phyloP scores from a whole-genome alignment of 345 rosid genomes.

The Passiflora organensis region DNA sequence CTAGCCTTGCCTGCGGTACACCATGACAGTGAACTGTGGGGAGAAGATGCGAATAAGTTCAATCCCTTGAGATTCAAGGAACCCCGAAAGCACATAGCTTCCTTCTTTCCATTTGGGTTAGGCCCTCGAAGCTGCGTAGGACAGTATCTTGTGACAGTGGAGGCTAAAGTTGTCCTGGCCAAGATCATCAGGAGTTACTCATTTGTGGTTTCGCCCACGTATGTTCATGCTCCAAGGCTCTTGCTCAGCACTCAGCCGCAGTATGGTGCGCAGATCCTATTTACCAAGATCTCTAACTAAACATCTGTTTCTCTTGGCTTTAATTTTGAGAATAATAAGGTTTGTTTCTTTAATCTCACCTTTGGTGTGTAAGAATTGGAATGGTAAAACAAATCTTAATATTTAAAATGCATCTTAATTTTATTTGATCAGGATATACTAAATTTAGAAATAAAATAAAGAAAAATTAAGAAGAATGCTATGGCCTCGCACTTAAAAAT shows the following conservation, averaged over 20 bases:
- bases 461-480: no score
- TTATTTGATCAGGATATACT: no score
- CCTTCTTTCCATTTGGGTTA: constrained; percentile 49
- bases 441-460: no score
- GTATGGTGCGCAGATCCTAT: constrained; percentile 59
- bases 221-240: constrained; percentile 65
- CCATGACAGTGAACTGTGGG: constrained; percentile 63
- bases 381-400: no score
- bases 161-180: constrained; percentile 52
- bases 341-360: no score
- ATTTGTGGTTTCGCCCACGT: constrained; percentile 50
- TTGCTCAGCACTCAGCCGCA: constrained; percentile 55
- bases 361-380: no score
- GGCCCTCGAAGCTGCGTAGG: constrained; percentile 63
- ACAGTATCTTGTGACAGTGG: constrained; percentile 43
- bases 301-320: no score
- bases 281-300: constrained; percentile 30
- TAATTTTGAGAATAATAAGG: no score
- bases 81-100: constrained; percentile 39
- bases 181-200: constrained; percentile 42
- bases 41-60: constrained; percentile 40
- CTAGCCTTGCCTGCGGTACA: neutral
- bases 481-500: no score
- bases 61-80: constrained; percentile 60
- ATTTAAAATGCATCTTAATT: no score